These are phyloP conservation scores for Dacryopinax primogenitus DNA, from an alignment of 768 basidiomycete species.

Conservation along the genomic window DNA sequence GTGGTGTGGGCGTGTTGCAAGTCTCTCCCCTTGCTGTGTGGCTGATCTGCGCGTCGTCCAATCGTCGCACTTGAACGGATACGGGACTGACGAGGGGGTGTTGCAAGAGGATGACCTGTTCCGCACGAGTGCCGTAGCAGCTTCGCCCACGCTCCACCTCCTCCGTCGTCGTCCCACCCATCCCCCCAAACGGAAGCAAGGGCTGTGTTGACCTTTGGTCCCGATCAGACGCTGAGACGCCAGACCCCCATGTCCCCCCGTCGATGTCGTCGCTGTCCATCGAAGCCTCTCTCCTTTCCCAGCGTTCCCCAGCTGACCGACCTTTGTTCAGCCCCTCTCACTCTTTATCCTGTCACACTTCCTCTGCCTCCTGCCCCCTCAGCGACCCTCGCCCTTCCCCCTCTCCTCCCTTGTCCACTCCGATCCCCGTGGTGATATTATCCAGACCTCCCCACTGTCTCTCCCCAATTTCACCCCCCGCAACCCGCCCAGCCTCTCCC, in stretches of 20 bases:
- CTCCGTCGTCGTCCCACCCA: background rate
- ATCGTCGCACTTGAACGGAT: background rate
- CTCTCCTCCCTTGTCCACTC: background rate
- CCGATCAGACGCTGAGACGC: background rate
- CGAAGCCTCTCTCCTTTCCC: constrained; percentile 8
- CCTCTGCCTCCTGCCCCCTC: background rate
- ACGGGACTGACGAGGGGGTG: background rate
- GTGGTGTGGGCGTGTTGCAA: background rate
- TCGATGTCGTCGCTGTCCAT: constrained; percentile 5
- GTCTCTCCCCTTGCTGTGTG: background rate
- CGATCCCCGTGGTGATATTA: background rate
- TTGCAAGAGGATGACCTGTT: background rate
- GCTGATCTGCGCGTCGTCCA: background rate
- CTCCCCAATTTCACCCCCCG: constrained; percentile 2
- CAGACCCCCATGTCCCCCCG: background rate
- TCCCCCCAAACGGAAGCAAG: background rate
- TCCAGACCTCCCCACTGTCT: background rate
- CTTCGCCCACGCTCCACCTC: constrained; percentile 8
- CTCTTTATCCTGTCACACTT: constrained; percentile 4
- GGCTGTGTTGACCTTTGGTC: constrained; percentile 5
- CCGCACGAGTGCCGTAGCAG: background rate
- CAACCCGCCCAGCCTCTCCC: background rate
- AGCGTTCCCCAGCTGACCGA: constrained; percentile 9
- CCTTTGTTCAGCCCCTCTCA: background rate
- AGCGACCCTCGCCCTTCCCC: background rate